phyloP scores from a whole-genome alignment of 495 filamentous ascomycete genomes.

The Elaphomyces granulatus region DNA sequence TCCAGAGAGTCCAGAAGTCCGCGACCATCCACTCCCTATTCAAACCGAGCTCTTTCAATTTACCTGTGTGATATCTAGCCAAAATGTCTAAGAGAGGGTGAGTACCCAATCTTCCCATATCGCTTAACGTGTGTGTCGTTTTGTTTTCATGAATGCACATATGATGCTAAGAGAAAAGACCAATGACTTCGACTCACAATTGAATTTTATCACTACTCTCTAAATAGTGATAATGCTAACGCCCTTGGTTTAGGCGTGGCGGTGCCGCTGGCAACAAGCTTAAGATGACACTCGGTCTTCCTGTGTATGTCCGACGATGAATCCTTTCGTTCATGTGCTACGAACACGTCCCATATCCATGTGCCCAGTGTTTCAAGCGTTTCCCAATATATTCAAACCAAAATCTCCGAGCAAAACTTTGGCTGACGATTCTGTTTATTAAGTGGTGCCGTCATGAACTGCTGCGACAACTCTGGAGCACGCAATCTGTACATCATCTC shows the following conservation, averaged over 20 bases:
- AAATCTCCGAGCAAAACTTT: not conserved
- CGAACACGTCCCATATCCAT: no score
- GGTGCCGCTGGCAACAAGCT: constrained; percentile 98
- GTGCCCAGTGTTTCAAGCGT: no score
- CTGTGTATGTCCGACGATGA: constrained; percentile 64
- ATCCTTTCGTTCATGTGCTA: not conserved
- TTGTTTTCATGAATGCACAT: not conserved
- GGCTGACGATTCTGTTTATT: constrained; percentile 6
- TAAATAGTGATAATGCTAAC: not conserved
- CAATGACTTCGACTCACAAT: not conserved
- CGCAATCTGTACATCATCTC: constrained; percentile 99
- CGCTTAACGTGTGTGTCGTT: not conserved
- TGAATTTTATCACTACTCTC: not conserved
- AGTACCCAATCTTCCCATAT: constrained; percentile 12
- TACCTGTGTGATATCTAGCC: constrained; percentile 31
- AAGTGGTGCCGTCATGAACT: constrained; percentile 93
- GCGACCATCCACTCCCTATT: constrained; percentile 24
- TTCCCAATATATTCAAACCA: not conserved
- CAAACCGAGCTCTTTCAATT: constrained; percentile 28
- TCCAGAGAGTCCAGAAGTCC: constrained; percentile 12
- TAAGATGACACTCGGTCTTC: constrained; percentile 99
- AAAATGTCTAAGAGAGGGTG: constrained; percentile 46
- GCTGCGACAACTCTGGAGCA: constrained; percentile 96
- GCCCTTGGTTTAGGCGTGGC: constrained; percentile 41
- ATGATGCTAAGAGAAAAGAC: constrained; percentile 6